phyloP scores from a whole-genome alignment of 768 basidiomycete genomes.

The Mycena vulgaris region DNA sequence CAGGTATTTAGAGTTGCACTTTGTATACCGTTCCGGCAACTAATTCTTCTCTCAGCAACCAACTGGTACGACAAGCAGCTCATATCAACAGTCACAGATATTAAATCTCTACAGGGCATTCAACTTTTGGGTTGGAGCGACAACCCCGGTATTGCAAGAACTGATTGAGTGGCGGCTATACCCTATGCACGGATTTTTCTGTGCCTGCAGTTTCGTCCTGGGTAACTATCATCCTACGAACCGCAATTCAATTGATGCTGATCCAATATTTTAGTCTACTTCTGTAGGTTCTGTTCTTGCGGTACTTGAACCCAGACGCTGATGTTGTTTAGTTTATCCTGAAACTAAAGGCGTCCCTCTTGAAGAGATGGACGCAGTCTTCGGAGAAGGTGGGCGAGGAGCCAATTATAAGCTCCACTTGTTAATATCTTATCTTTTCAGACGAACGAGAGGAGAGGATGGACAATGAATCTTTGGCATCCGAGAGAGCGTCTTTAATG shows the following conservation, averaged over 20 bases:
- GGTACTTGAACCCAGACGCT: slow-evolving; percentile 7
- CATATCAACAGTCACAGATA: slow-evolving; percentile 46
- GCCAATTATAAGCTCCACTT: background rate
- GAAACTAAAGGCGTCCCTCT: slow-evolving; percentile 90
- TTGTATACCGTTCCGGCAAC: background rate
- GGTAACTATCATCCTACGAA: slow-evolving; percentile 57
- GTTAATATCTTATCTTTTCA: slow-evolving; percentile 27
- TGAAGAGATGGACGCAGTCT: slow-evolving; percentile 93
- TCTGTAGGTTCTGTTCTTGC: slow-evolving; percentile 64
- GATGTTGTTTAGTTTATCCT: slow-evolving; percentile 74
- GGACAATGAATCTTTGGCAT: slow-evolving; percentile 67
- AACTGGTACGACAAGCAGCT: slow-evolving; percentile 25
- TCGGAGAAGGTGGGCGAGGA: slow-evolving; percentile 80
- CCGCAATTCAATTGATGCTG: slow-evolving; percentile 24
- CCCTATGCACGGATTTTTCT: slow-evolving; percentile 97
- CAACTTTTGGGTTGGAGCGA: slow-evolving; percentile 91
- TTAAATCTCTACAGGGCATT: slow-evolving; percentile 65
- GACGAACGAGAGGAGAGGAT: slow-evolving; percentile 69
- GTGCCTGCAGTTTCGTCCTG: slow-evolving; percentile 87
- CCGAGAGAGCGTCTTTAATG: slow-evolving; percentile 70
- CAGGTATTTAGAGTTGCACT: slow-evolving; percentile 78
- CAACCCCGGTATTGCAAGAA: slow-evolving; percentile 91
- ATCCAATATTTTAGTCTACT: slow-evolving; percentile 69
- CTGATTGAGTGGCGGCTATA: slow-evolving; percentile 92
- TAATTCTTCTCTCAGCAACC: slow-evolving; percentile 25